A percentile compares a stretch with the other conserved stretches of the same genome.
Evolutionary conservation across 306 rosid genomes (phyloP).

Genomic region (Ochetophila trinervis): DNA sequence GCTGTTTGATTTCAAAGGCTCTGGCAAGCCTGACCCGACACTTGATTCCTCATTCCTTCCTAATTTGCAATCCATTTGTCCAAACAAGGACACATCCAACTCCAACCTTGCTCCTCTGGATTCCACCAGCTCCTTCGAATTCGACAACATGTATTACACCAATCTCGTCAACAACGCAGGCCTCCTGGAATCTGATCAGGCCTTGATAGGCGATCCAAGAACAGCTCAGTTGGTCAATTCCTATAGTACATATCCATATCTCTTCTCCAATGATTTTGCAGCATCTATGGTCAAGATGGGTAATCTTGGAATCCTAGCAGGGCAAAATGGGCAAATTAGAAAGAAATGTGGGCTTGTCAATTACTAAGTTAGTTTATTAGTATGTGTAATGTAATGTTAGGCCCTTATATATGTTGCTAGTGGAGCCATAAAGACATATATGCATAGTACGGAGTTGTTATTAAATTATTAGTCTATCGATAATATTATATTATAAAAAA

Average conservation of each 20-base stretch:
- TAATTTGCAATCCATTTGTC: slow-evolving; percentile 42
- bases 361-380: neutral
- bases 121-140: slow-evolving; percentile 18
- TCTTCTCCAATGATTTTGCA: slow-evolving; percentile 52
- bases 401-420: neutral
- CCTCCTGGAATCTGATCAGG: slow-evolving; percentile 63
- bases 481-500: no score
- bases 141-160: slow-evolving; percentile 54
- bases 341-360: slow-evolving; percentile 53
- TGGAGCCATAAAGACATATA: neutral
- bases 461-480: neutral
- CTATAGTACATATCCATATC: slow-evolving; percentile 33
- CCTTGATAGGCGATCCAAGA: slow-evolving; percentile 34
- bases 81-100: slow-evolving; percentile 37
- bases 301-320: slow-evolving; percentile 50
- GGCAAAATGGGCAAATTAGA: slow-evolving; percentile 53
- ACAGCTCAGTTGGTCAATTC: slow-evolving; percentile 38
- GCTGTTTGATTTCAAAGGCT: slow-evolving; percentile 51
- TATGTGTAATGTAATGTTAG: neutral
- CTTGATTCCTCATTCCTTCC: slow-evolving; percentile 38
- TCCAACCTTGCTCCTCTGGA: slow-evolving; percentile 63
- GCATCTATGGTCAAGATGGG: slow-evolving; percentile 61
- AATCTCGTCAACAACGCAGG: slow-evolving; percentile 35
- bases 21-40: slow-evolving; percentile 60
- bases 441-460: neutral